Percentiles rank a stretch among this genome's conserved stretches.
These are phyloP conservation scores for Gaeumannomyces sp. DNA, from an alignment of 2,329 filamentous ascomycete genomes.

Conservation along the genomic window DNA sequence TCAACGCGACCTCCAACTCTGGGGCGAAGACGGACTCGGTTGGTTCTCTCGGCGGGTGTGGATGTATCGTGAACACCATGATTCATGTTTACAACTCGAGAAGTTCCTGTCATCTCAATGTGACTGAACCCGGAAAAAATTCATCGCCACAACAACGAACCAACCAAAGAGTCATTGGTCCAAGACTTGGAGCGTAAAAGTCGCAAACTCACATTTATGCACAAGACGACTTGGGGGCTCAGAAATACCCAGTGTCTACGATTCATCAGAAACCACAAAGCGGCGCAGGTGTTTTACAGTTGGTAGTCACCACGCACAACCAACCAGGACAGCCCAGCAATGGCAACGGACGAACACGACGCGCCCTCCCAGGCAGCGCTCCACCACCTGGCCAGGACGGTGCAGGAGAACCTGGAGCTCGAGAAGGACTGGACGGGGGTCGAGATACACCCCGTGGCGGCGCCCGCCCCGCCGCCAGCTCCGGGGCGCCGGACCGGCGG, in stretches of 20 bases:
- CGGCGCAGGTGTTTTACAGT: not conserved
- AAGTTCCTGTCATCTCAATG: not conserved
- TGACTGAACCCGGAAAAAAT: not conserved
- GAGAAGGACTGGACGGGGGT: constrained; percentile 71
- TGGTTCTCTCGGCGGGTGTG: not conserved
- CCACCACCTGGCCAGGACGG: constrained; percentile 46
- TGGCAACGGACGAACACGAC: constrained; percentile 15
- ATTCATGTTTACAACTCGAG: not conserved
- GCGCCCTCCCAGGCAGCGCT: constrained; percentile 8
- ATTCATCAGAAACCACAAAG: not conserved
- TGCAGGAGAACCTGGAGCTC: constrained; percentile 65
- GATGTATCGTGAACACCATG: not conserved
- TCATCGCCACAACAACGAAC: not conserved
- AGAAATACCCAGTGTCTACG: not conserved
- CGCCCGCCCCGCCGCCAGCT: constrained; percentile 21
- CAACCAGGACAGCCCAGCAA: not conserved
- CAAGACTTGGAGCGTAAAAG: too few species aligned
- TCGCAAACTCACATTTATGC: too few species aligned
- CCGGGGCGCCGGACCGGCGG: constrained; percentile 38
- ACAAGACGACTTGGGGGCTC: not conserved
- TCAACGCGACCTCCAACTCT: not conserved
- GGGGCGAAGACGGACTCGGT: not conserved
- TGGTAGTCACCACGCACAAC: not conserved
- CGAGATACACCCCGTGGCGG: constrained; percentile 40
- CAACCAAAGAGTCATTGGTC: not conserved